phyloP scores from a whole-genome alignment of 495 filamentous ascomycete genomes.

The Daldinia decipiens region DNA sequence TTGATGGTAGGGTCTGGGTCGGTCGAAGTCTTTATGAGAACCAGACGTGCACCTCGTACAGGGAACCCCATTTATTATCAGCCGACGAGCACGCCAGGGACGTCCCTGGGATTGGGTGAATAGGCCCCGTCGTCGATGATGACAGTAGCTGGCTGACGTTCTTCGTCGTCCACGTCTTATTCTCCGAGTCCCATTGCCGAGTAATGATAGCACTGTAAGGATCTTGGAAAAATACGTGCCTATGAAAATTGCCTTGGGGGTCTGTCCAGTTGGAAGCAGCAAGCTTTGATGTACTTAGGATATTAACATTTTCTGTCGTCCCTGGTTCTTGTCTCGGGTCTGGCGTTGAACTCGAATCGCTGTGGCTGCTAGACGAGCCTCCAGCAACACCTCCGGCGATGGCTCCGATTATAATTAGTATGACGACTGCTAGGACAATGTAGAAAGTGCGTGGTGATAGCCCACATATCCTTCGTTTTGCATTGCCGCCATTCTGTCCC shows the following conservation, averaged over 20 bases:
- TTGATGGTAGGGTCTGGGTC: constrained; percentile 12
- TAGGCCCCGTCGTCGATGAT: constrained; percentile 26
- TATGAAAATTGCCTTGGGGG: constrained; percentile 21
- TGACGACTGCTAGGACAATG: constrained; percentile 18
- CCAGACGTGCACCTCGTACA: constrained; percentile 31
- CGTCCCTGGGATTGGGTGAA: constrained; percentile 28
- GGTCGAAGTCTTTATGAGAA: constrained; percentile 23
- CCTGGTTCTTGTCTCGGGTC: not conserved
- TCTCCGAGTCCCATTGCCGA: constrained; percentile 41
- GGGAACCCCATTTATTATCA: not conserved
- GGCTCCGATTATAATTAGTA: constrained; percentile 27
- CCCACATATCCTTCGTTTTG: constrained; percentile 31
- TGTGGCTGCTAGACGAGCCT: constrained; percentile 11
- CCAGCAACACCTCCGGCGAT: constrained; percentile 37
- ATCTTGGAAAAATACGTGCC: constrained; percentile 40
- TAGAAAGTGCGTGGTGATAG: constrained; percentile 27
- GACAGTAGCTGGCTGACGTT: constrained; percentile 35
- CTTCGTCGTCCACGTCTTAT: constrained; percentile 35
- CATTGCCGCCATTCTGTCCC: not conserved
- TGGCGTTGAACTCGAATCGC: constrained; percentile 5
- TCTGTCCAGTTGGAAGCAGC: constrained; percentile 42
- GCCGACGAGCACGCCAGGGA: constrained; percentile 27
- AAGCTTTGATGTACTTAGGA: constrained; percentile 28
- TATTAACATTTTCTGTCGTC: not conserved
- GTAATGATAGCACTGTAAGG: constrained; percentile 27